Conservation (phyloP, 2,329 filamentous ascomycete genomes). For the Botrytis hyacinthi region DNA sequence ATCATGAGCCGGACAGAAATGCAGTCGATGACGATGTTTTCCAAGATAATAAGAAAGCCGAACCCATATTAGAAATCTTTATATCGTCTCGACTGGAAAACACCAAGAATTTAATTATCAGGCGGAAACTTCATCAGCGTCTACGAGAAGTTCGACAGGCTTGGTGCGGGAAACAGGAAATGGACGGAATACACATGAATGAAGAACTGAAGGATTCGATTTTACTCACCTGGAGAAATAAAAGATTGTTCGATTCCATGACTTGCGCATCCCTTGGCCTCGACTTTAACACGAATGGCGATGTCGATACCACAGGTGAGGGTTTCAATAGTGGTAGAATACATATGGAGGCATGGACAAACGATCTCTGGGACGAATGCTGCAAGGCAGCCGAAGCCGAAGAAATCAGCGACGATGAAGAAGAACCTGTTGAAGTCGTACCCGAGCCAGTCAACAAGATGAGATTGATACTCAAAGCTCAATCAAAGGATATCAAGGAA, state of each 20-base stretch:
- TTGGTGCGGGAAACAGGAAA: slow-evolving; percentile 66
- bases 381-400: slow-evolving; percentile 21
- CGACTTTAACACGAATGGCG: slow-evolving; percentile 42
- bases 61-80: slow-evolving; percentile 55
- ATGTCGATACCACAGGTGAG: slow-evolving; percentile 34
- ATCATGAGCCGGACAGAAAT: slow-evolving; percentile 18
- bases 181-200: slow-evolving; percentile 42
- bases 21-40: slow-evolving; percentile 23
- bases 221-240: slow-evolving; percentile 77
- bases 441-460: slow-evolving; percentile 39
- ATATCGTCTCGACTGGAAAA: slow-evolving; percentile 65
- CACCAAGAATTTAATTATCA: slow-evolving; percentile 60
- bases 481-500: slow-evolving; percentile 48
- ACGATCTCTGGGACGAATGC: slow-evolving; percentile 53
- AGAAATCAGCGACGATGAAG: slow-evolving; percentile 30
- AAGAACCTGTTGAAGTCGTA: slow-evolving; percentile 27
- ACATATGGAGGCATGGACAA: slow-evolving; percentile 76
- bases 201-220: slow-evolving; percentile 51
- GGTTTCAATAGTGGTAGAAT: slow-evolving; percentile 56
- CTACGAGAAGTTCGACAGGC: slow-evolving; percentile 64
- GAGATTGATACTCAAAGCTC: slow-evolving; percentile 50
- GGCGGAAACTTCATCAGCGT: slow-evolving; percentile 63
- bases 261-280: slow-evolving; percentile 70
- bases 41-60: slow-evolving; percentile 18
- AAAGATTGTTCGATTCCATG: slow-evolving; percentile 71